These are phyloP conservation scores for Verticillium nubilum DNA, from an alignment of 2,329 filamentous ascomycete genomes.

Conservation along the genomic window DNA sequence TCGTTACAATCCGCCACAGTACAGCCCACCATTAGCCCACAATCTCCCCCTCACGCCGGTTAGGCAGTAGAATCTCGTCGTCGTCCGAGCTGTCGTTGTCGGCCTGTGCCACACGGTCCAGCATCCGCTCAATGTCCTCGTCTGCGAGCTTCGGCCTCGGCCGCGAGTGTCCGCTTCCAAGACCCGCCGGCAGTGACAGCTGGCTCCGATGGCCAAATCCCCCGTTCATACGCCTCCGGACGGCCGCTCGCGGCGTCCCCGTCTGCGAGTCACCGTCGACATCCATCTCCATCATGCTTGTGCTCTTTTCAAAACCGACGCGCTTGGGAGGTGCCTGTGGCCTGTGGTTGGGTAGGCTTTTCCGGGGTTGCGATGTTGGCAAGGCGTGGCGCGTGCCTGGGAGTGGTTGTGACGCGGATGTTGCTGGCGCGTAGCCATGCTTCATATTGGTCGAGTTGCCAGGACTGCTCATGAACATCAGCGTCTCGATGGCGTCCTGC, in stretches of 20 bases:
- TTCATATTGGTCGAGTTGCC: constrained; percentile 63
- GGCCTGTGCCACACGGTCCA: constrained; percentile 46
- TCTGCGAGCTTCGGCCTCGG: constrained; percentile 40
- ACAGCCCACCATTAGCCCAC: background rate
- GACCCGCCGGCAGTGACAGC: constrained; percentile 44
- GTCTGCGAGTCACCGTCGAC: constrained; percentile 24
- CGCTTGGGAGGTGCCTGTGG: constrained; percentile 36
- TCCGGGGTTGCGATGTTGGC: constrained; percentile 44
- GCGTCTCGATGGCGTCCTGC: constrained; percentile 74
- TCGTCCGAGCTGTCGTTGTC: constrained; percentile 49
- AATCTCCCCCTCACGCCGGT: constrained; percentile 19
- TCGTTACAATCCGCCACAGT: background rate
- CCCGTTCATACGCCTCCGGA: constrained; percentile 16
- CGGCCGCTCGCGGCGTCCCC: constrained; percentile 28
- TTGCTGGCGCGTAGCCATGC: constrained; percentile 42
- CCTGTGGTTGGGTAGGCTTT: constrained; percentile 44
- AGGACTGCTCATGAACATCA: constrained; percentile 78
- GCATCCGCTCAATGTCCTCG: constrained; percentile 54
- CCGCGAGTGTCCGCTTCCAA: constrained; percentile 31
- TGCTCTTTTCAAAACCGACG: constrained; percentile 42
- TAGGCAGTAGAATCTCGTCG: constrained; percentile 50
- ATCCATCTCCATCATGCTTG: constrained; percentile 40
- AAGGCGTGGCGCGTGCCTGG: constrained; percentile 27
- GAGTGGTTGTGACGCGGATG: constrained; percentile 16
- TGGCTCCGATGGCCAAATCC: constrained; percentile 24